phyloP scores from a whole-genome alignment of 2,329 filamentous ascomycete genomes.

The Cercospora janseana region DNA sequence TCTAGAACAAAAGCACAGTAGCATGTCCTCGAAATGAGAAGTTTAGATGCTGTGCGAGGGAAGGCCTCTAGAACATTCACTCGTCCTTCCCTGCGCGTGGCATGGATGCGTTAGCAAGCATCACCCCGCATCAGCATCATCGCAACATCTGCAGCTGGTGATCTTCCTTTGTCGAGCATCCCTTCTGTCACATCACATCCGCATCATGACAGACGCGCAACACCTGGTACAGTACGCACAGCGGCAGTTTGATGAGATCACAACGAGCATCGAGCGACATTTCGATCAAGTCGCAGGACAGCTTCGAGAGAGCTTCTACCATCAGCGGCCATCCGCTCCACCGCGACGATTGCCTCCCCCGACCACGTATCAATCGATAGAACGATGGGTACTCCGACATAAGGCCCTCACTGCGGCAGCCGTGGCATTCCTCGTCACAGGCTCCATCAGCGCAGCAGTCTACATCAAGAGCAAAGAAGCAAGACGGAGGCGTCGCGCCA shows the following conservation, averaged over 20 bases:
- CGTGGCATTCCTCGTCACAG: conserved; percentile 68
- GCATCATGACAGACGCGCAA: conserved; percentile 39
- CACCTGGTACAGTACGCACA: conserved; percentile 39
- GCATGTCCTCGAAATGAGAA: too few species aligned
- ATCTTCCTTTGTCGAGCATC: neutral
- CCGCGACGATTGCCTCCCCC: conserved; percentile 42
- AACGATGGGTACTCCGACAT: conserved; percentile 71
- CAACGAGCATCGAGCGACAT: conserved; percentile 75
- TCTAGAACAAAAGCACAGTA: too few species aligned
- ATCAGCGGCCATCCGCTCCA: conserved; percentile 50
- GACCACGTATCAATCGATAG: conserved; percentile 56
- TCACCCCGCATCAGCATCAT: conserved; percentile 2
- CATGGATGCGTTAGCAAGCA: too few species aligned
- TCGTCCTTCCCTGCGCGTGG: too few species aligned
- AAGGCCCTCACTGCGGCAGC: conserved; percentile 71
- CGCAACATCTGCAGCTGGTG: neutral
- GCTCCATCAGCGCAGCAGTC: conserved; percentile 46
- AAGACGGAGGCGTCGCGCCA: conserved; percentile 68
- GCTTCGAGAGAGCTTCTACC: conserved; percentile 69
- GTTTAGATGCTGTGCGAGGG: too few species aligned
- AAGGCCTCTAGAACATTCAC: too few species aligned
- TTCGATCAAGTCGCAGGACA: conserved; percentile 72
- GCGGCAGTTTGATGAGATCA: conserved; percentile 56
- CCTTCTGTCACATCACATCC: neutral
- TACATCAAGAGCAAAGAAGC: conserved; percentile 62